These are phyloP conservation scores for Fusarium temperatum DNA, from an alignment of 2,329 filamentous ascomycete genomes.

Conservation along the genomic window DNA sequence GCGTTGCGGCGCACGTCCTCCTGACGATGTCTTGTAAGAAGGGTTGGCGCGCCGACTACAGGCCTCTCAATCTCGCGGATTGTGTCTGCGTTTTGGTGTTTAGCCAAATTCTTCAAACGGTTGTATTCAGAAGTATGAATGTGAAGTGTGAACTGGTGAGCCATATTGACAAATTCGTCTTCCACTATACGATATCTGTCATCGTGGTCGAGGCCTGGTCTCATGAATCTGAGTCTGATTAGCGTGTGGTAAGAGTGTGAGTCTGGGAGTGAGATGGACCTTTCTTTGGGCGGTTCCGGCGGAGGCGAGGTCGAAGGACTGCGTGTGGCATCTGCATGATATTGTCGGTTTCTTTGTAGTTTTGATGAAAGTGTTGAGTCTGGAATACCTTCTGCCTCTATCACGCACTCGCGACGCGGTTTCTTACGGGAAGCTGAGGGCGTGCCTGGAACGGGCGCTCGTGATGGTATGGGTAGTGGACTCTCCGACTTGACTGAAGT, in stretches of 20 bases:
- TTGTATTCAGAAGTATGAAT: conserved; percentile 82
- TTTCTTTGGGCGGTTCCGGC: conserved; percentile 57
- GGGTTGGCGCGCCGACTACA: conserved; percentile 53
- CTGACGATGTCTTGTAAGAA: conserved; percentile 35
- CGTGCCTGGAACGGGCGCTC: conserved; percentile 5
- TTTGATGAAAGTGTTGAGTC: background rate
- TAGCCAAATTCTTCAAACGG: conserved; percentile 68
- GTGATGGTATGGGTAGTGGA: background rate
- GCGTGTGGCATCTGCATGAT: conserved; percentile 37
- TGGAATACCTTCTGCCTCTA: conserved; percentile 38
- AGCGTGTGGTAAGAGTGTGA: background rate
- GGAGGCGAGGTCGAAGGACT: conserved; percentile 63
- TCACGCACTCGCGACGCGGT: conserved; percentile 33
- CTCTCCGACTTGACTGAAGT: conserved; percentile 15
- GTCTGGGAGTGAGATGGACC: conserved; percentile 43
- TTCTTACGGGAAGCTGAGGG: conserved; percentile 19
- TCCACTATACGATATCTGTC: conserved; percentile 85
- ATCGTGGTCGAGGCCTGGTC: conserved; percentile 70
- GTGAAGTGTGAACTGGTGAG: conserved; percentile 76
- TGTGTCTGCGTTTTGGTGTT: conserved; percentile 61
- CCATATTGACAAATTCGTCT: conserved; percentile 76
- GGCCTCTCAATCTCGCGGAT: conserved; percentile 63
- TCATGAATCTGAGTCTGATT: conserved; percentile 64
- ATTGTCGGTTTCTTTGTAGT: background rate
- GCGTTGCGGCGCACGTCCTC: conserved; percentile 28